phyloP scores from a whole-genome alignment of 2,329 filamentous ascomycete genomes.

The Fusarium sp. region DNA sequence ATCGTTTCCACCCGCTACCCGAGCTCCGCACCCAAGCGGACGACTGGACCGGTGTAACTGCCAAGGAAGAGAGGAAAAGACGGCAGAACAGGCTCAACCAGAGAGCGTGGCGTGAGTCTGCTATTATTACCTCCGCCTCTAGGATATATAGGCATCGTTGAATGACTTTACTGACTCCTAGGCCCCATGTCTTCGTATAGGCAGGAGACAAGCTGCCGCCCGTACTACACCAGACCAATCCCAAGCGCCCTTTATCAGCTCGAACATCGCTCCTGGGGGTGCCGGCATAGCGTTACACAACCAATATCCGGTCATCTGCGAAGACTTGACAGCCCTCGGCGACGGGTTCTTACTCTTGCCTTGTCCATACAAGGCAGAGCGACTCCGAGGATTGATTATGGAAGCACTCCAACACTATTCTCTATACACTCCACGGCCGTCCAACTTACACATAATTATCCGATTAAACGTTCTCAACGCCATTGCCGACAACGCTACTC shows the following conservation, averaged over 20 bases:
- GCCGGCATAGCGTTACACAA: too few species aligned
- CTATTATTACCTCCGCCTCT: too few species aligned
- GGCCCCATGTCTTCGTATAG: neutral
- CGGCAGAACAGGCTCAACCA: neutral
- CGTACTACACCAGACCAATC: too few species aligned
- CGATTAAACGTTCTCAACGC: neutral
- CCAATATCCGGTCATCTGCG: too few species aligned
- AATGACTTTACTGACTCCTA: neutral
- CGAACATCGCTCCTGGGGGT: too few species aligned
- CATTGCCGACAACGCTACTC: neutral
- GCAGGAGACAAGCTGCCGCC: neutral
- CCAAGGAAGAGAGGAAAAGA: neutral
- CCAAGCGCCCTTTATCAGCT: too few species aligned
- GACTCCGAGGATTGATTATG: neutral
- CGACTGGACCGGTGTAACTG: neutral
- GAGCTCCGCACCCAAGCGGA: neutral
- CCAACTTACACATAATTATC: neutral
- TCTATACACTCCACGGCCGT: neutral
- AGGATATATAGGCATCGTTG: accelerated
- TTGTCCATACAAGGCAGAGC: neutral
- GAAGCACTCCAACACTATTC: neutral
- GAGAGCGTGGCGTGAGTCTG: neutral
- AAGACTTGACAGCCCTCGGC: accelerated
- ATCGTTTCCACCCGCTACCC: neutral
- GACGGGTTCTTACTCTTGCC: neutral